phyloP scores from a whole-genome alignment of 108 stramenopile genomes.

The Skeletonema marinoi region DNA sequence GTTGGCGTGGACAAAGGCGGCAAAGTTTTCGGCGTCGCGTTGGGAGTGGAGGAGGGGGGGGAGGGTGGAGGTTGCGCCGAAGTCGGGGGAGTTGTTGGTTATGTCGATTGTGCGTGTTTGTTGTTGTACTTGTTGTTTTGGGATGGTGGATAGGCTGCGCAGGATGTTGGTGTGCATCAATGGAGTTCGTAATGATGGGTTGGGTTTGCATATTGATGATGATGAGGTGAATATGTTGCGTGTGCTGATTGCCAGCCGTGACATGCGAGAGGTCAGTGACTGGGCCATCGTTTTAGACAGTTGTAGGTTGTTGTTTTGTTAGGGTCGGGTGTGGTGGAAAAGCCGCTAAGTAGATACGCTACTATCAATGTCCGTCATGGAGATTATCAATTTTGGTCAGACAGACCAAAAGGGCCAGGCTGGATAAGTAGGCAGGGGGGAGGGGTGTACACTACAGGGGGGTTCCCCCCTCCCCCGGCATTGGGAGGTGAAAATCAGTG shows the following conservation, averaged over 20 bases:
- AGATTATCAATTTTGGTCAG: too few species aligned
- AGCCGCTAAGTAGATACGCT: too few species aligned
- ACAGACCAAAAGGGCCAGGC: too few species aligned
- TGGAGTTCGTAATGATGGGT: not conserved
- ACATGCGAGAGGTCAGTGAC: conserved; percentile 7
- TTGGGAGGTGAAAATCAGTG: too few species aligned
- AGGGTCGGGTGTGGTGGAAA: not conserved
- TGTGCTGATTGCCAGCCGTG: conserved; percentile 12
- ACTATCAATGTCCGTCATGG: not conserved
- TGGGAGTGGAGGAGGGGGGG: conserved; percentile 20
- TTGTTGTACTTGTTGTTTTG: too few species aligned
- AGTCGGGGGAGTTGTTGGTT: conserved; percentile 1
- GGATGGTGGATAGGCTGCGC: not conserved
- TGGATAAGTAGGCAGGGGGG: too few species aligned
- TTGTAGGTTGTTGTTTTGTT: not conserved
- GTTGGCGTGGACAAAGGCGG: conserved; percentile 33
- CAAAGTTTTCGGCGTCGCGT: conserved; percentile 30
- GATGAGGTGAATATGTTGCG: conserved; percentile 4
- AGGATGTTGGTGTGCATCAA: not conserved
- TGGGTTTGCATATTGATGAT: not conserved
- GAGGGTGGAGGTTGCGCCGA: conserved; percentile 29
- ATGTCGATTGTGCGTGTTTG: not conserved
- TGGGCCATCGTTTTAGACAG: not conserved
- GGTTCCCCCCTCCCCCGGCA: too few species aligned
- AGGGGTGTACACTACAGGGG: too few species aligned